Evolutionary conservation across 208 protist genomes (phyloP).

Genomic region (Vickermania spadyakhi): DNA sequence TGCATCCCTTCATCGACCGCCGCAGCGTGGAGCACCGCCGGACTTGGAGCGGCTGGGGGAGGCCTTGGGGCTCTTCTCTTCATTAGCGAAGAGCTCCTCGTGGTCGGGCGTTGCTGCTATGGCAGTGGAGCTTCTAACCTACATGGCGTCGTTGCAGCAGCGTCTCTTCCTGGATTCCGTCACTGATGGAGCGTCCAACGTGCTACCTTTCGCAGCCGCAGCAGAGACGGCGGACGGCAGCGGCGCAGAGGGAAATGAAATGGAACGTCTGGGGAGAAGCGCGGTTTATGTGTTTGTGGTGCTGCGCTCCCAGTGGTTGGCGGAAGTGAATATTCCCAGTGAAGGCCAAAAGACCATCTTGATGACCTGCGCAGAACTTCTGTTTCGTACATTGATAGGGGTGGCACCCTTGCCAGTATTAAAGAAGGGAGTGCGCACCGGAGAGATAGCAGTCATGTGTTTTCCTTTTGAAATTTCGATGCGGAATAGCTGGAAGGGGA

Average conservation of each 20-base stretch:
- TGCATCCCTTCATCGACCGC: slow-evolving; percentile 19
- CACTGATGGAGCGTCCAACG: background rate
- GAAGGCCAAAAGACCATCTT: background rate
- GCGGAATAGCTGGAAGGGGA: too few relatives aligned
- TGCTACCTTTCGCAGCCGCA: background rate
- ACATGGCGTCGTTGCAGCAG: background rate
- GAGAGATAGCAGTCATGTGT: background rate
- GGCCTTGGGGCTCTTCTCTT: slow-evolving; percentile 1
- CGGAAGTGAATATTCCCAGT: background rate
- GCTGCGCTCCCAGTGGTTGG: background rate
- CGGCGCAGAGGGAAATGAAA: background rate
- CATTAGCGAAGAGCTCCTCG: background rate
- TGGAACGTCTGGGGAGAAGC: background rate
- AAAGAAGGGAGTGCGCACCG: background rate
- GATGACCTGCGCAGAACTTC: background rate
- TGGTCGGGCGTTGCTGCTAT: background rate
- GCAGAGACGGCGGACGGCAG: background rate
- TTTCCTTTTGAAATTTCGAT: background rate
- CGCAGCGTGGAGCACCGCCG: slow-evolving; percentile 1
- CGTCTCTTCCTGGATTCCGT: background rate
- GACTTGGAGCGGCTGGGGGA: background rate
- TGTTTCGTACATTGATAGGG: background rate
- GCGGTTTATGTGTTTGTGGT: background rate
- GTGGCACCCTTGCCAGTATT: background rate
- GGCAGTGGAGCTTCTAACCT: slow-evolving; percentile 4